Conservation (phyloP, 148 eudicot species). For the Fagopyrum tataricum region DNA sequence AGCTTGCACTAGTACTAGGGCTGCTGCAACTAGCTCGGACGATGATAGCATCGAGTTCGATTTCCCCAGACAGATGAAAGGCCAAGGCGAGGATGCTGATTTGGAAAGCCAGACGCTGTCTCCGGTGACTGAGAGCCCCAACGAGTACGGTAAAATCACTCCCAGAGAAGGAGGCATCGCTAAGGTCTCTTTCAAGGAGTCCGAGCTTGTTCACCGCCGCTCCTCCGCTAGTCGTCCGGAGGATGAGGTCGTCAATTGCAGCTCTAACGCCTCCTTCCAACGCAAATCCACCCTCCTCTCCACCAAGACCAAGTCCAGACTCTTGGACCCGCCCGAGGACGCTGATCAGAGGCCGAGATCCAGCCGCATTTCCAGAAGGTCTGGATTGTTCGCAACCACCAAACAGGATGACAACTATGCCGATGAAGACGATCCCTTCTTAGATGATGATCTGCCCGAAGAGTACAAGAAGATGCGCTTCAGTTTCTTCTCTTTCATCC, state of each 20-base stretch:
- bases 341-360: conserved; percentile 30
- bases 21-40: not conserved
- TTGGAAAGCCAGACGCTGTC: conserved; percentile 13
- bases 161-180: no score
- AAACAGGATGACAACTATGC: conserved; percentile 32
- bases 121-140: conserved; percentile 3
- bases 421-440: conserved; percentile 89
- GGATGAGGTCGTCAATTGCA: conserved; percentile 52
- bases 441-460: conserved; percentile 74
- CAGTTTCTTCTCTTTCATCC: conserved; percentile 36
- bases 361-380: not conserved
- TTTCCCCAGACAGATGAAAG: not conserved
- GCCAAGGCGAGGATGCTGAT: conserved; percentile 16
- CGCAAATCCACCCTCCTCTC: conserved; percentile 30
- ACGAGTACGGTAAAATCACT: no score
- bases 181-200: no score
- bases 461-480: conserved; percentile 48
- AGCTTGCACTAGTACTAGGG: not conserved
- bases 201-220: not conserved
- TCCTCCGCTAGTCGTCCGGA: conserved; percentile 3
- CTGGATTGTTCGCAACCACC: conserved; percentile 26
- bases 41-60: not conserved
- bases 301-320: conserved; percentile 62
- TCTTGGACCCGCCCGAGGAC: conserved; percentile 58
- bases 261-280: conserved; percentile 49